A percentile compares a stretch with the other conserved stretches of the same genome.
Evolutionary conservation across 345 rosid genomes (phyloP).

Genomic region (Eucalyptus curtisii): DNA sequence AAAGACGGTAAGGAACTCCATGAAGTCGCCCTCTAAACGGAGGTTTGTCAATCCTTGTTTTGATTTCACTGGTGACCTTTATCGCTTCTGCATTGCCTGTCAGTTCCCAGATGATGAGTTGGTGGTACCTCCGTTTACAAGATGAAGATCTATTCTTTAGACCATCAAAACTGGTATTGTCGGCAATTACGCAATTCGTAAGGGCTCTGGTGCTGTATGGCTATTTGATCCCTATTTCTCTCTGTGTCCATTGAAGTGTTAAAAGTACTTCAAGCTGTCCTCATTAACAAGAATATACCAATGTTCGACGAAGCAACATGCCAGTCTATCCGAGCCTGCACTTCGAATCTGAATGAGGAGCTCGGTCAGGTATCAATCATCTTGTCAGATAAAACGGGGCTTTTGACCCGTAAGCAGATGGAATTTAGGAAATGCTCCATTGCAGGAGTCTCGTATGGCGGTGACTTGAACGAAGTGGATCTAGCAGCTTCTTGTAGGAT

Average conservation of each 20-base stretch:
- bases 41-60: constrained; percentile 35
- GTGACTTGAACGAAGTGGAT: constrained; percentile 44
- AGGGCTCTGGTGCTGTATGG: constrained; percentile 63
- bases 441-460: constrained; percentile 57
- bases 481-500: constrained; percentile 47
- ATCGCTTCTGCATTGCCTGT: constrained; percentile 26
- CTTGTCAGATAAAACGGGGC: constrained; percentile 74
- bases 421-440: constrained; percentile 71
- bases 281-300: constrained; percentile 46
- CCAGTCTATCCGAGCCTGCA: constrained; percentile 47
- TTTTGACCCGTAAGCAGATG: constrained; percentile 80
- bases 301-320: constrained; percentile 50
- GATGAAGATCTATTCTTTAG: constrained; percentile 22
- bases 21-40: no score
- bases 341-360: constrained; percentile 70
- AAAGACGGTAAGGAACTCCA: constrained; percentile 42
- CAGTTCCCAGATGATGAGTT: constrained; percentile 26
- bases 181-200: constrained; percentile 36
- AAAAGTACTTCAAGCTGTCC: constrained; percentile 53
- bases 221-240: constrained; percentile 70
- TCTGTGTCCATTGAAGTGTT: constrained; percentile 76
- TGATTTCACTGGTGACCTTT: constrained; percentile 44
- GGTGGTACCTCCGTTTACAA: constrained; percentile 53
- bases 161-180: constrained; percentile 20
- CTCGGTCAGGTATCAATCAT: constrained; percentile 70